Conservation (phyloP, 768 basidiomycete species). For the Agaricus sinodeliciosus region DNA sequence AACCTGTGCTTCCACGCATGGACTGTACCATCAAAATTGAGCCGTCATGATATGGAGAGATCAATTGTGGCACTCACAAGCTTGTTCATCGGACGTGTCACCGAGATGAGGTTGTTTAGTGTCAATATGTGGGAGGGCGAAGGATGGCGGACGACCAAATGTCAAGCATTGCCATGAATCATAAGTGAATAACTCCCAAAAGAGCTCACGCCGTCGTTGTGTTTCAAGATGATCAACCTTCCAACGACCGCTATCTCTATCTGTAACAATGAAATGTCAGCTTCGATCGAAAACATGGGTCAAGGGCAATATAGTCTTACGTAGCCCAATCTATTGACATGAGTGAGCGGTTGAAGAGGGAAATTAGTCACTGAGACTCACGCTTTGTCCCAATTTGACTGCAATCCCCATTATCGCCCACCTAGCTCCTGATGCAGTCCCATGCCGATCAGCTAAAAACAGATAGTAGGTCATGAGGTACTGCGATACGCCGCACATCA, state of each 20-base stretch:
- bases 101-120: slow-evolving; percentile 51
- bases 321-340: slow-evolving; percentile 53
- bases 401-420: slow-evolving; percentile 68
- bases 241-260: slow-evolving; percentile 67
- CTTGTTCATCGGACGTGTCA: slow-evolving; percentile 46
- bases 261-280: slow-evolving; percentile 25
- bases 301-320: slow-evolving; percentile 31
- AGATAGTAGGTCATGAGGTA: slow-evolving; percentile 68
- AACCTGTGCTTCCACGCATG: slow-evolving; percentile 69
- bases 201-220: slow-evolving; percentile 55
- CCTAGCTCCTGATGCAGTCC: slow-evolving; percentile 54
- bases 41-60: background rate
- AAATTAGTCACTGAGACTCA: slow-evolving; percentile 30
- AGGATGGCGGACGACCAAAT: slow-evolving; percentile 64
- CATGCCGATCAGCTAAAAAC: slow-evolving; percentile 63
- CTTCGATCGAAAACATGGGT: background rate
- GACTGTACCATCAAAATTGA: slow-evolving; percentile 27
- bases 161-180: slow-evolving; percentile 59
- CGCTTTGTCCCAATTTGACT: slow-evolving; percentile 65
- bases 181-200: slow-evolving; percentile 59
- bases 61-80: slow-evolving; percentile 37
- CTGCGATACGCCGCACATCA: slow-evolving; percentile 24
- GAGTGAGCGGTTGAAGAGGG: slow-evolving; percentile 12
- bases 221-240: slow-evolving; percentile 54
- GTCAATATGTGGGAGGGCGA: slow-evolving; percentile 60